These are phyloP conservation scores for Kwoniella europaea DNA, from an alignment of 768 basidiomycete genomes.

Conservation along the genomic window DNA sequence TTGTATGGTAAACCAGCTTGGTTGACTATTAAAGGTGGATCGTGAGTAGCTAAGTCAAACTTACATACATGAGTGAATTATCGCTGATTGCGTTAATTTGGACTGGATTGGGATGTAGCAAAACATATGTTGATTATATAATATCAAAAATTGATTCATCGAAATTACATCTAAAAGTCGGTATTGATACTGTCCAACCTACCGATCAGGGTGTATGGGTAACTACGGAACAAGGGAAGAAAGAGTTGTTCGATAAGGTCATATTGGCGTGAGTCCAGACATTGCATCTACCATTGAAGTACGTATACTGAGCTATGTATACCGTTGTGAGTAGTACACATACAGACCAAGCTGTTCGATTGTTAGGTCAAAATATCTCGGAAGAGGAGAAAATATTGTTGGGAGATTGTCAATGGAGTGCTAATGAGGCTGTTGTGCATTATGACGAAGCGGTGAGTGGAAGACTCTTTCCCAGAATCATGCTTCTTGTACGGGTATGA, in stretches of 20 bases:
- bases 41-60: not conserved
- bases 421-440: slow-evolving; percentile 20
- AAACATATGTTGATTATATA: slow-evolving; percentile 20
- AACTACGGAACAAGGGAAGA: not conserved
- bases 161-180: slow-evolving; percentile 4
- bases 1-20: slow-evolving; percentile 21
- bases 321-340: not conserved
- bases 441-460: slow-evolving; percentile 21
- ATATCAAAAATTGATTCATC: slow-evolving; percentile 4
- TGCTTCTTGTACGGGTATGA: not conserved
- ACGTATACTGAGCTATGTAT: not conserved
- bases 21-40: slow-evolving; percentile 22
- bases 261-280: slow-evolving; percentile 6
- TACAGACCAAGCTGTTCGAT: slow-evolving; percentile 16
- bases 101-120: not conserved
- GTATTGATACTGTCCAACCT: not conserved
- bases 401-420: slow-evolving; percentile 17
- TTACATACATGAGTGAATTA: not conserved
- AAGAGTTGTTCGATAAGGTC: slow-evolving; percentile 12
- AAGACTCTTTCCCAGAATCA: too few species aligned
- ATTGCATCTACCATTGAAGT: not conserved
- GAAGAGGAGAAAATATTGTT: slow-evolving; percentile 9
- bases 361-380: slow-evolving; percentile 9
- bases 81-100: not conserved
- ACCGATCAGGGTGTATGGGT: slow-evolving; percentile 1